Evolutionary conservation across 805 yeast species (phyloP), one percentile per base, ranked within the genome.

Genomic region (Ogataea angusta): DNA sequence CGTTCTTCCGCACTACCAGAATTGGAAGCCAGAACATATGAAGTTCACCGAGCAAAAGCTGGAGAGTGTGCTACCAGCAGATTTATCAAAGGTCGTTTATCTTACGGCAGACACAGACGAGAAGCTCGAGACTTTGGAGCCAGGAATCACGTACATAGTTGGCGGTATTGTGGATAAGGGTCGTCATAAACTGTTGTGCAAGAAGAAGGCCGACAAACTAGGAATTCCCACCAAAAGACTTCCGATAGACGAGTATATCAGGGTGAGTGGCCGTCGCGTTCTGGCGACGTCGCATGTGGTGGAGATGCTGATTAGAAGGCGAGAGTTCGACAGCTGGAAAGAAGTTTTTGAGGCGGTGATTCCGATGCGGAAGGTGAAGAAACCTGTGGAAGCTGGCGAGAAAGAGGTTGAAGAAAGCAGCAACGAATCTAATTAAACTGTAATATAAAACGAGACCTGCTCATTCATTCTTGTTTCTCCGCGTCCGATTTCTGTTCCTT

Each of bases 161-260:
- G 99, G 99, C 8, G 99, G 98, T 0, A 91, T 91, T 42, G 98
- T 91, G 3, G 99, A 91, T 61, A 91, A 91, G 61, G 95, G 95
- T 45, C 75, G 98, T 52, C 82, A 89, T 66, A 86, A 87, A 62
- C 70, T 72, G 47, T 63, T 91, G 24, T 91, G 99, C 60, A 71
- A 77, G 34, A 73, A 84, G 48, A 93, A 90, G 61, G 98, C 98
- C 1, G 73, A 80, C 49, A 66, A 70, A 43, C 63, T 85, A 50
- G 88, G 90, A 0, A 69, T 91, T 14, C 60, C 70, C 30, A 85
- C 93, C 2, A 90, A 80, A 17, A 75, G 86, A 54, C 70, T 91
- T 37, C 99, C 99, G 5, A 87, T 91, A 40, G 95, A 82, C 40
- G 87, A 88, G 61, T 87, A 71, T 56, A 85, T 93, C 43, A 76